These are phyloP conservation scores for Tanacetum coccineum DNA, from an alignment of 129 eudicot species.

Conservation along the genomic window DNA sequence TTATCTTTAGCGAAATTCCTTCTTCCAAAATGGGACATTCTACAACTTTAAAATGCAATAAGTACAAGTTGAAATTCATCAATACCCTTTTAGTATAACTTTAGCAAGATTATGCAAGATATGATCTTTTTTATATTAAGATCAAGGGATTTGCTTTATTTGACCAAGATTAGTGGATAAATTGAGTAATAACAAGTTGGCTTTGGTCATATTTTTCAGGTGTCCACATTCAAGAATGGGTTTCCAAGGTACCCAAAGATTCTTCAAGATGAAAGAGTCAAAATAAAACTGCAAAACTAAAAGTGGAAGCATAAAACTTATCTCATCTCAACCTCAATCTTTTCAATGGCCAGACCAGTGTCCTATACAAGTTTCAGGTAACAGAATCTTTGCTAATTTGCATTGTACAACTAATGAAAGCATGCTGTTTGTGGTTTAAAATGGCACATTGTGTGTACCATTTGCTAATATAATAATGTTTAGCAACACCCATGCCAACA, in stretches of 20 bases:
- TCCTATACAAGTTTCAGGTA: slow-evolving; percentile 61
- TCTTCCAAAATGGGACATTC: neutral
- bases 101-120: slow-evolving; percentile 26
- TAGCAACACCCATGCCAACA: slow-evolving; percentile 33
- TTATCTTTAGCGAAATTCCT: slow-evolving; percentile 6
- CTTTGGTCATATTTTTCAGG: slow-evolving; percentile 35
- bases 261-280: slow-evolving; percentile 61
- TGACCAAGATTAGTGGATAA: slow-evolving; percentile 2
- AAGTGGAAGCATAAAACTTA: slow-evolving; percentile 18
- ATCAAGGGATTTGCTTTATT: slow-evolving; percentile 18
- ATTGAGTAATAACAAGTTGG: slow-evolving; percentile 3
- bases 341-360: slow-evolving; percentile 43
- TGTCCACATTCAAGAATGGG: slow-evolving; percentile 74
- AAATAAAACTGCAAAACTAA: slow-evolving; percentile 47
- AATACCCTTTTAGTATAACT: slow-evolving; percentile 15
- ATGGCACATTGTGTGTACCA: slow-evolving; percentile 19
- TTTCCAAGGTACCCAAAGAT: slow-evolving; percentile 70
- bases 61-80: slow-evolving; percentile 7
- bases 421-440: slow-evolving; percentile 15
- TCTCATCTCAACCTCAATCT: slow-evolving; percentile 31
- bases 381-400: slow-evolving; percentile 27
- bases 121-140: slow-evolving; percentile 18
- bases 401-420: slow-evolving; percentile 20
- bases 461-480: neutral
- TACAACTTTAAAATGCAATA: slow-evolving; percentile 12